Base-by-base conservation (phyloP, 306 rosid genomes). In the Vicia villosa region DNA sequence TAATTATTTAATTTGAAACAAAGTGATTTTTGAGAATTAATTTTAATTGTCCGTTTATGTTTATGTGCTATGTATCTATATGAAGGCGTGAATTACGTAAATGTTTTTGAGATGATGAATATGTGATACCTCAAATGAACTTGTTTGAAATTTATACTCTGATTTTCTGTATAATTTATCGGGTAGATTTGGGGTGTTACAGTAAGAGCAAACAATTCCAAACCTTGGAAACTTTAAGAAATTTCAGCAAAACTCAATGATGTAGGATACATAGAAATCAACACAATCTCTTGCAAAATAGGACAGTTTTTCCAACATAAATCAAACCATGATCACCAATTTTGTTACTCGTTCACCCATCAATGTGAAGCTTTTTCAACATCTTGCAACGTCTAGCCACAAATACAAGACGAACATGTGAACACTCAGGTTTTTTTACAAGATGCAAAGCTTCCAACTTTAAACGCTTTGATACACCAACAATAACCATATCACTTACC, bases 341-440 rank as follows among this genome's bases (percentile, higher is more conserved):
- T 63, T 87, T 81, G 43, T 92, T 83, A 42, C 87, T 92, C 83
- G 92, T 87, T 90, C 97, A 89, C 49, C 95, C n/a, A n/a, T n/a
- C n/a, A n/a, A n/a, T n/a, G n/a, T n/a, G n/a, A n/a, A n/a, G n/a
- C n/a, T n/a, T n/a, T 96, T 86, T 92, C 92, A 92, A 22, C 21
- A 52, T 69, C 78, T 69, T 87, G 56, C 95, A 92, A 11, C 74
- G 21, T 17, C 81, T 84, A 11, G n/a, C n/a, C n/a, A 90, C 95
- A 10, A 92, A 79, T n/a, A n/a, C 51, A 24, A 89, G 85, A 43
- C 97, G 96, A 1, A 36, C 43, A 68, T 92, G 86, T 0, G 97
- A 79, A 64, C 96, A 89, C 42, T 89, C 96, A 0, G 95, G 84
- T 3, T 83, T 81, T 80, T 92, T n/a, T n/a, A 87, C 83, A 46